These are phyloP conservation scores for Solanum tacnaense DNA, from an alignment of 257 asterid genomes.

Conservation along the genomic window DNA sequence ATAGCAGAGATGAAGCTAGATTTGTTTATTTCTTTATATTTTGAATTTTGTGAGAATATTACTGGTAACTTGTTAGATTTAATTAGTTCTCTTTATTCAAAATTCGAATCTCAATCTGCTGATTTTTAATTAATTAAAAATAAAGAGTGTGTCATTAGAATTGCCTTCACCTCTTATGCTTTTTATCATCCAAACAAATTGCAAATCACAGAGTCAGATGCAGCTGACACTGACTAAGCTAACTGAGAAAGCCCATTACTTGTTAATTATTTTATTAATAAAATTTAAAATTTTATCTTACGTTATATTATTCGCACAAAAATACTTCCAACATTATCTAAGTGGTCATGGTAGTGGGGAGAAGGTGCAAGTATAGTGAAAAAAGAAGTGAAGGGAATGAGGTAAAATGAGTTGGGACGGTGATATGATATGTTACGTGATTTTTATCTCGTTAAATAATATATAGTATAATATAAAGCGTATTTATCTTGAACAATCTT, in stretches of 20 bases:
- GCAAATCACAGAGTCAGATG: neutral
- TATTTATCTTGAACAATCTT: too few relatives aligned
- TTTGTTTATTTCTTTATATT: neutral
- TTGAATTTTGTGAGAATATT: neutral
- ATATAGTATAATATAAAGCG: rapidly evolving
- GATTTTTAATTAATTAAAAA: neutral
- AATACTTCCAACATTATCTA: neutral
- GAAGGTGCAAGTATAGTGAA: too few relatives aligned
- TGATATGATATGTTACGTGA: too few relatives aligned
- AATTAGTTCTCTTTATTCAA: neutral
- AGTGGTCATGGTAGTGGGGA: neutral
- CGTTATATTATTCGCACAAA: neutral
- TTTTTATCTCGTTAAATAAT: too few relatives aligned
- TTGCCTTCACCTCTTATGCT: neutral
- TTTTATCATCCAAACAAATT: neutral
- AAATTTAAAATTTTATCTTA: neutral
- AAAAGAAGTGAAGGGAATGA: neutral
- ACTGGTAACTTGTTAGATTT: neutral
- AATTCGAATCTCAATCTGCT: neutral
- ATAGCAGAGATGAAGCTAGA: neutral
- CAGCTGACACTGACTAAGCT: neutral
- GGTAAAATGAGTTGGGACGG: neutral
- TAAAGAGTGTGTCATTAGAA: neutral
- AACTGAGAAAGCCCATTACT: neutral
- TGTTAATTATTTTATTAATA: neutral